Conservation (phyloP, 2,329 filamentous ascomycete genomes). For the Sporothrix pallida region DNA sequence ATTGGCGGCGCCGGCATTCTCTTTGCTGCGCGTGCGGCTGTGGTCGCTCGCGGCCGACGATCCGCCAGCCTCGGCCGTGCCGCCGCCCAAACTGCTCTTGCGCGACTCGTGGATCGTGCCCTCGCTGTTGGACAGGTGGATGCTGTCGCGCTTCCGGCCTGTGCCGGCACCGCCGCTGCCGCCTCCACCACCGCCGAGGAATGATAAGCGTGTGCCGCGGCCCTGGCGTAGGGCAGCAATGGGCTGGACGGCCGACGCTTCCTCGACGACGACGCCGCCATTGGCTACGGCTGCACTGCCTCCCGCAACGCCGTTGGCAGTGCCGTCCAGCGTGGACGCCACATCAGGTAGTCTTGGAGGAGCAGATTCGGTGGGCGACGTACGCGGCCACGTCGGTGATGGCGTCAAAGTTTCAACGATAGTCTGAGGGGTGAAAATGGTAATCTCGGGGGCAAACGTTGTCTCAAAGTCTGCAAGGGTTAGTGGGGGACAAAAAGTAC, state of each 20-base stretch:
- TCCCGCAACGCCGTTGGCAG: constrained; percentile 29
- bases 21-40: constrained; percentile 41
- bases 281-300: constrained; percentile 31
- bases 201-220: constrained; percentile 62
- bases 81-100: constrained; percentile 35
- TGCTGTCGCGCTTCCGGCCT: constrained; percentile 38
- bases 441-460: constrained; percentile 70
- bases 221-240: constrained; percentile 55
- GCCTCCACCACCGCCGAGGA: constrained; percentile 56
- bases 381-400: constrained; percentile 57
- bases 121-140: constrained; percentile 34
- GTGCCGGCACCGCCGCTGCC: constrained; percentile 39
- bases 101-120: constrained; percentile 25
- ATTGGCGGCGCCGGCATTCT: constrained; percentile 38
- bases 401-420: constrained; percentile 50
- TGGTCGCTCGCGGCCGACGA: constrained; percentile 40
- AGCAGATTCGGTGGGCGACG: constrained; percentile 50
- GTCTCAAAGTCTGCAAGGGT: constrained; percentile 61
- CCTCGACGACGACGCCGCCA: constrained; percentile 45
- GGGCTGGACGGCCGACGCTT: constrained; percentile 57
- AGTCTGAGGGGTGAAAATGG: constrained; percentile 61
- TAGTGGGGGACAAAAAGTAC: not conserved
- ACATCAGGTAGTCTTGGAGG: constrained; percentile 43
- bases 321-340: constrained; percentile 46
- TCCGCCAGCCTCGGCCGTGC: constrained; percentile 41